Conservation (phyloP, 106 monocot genomes). For the Dendrobium chrysotoxum region DNA sequence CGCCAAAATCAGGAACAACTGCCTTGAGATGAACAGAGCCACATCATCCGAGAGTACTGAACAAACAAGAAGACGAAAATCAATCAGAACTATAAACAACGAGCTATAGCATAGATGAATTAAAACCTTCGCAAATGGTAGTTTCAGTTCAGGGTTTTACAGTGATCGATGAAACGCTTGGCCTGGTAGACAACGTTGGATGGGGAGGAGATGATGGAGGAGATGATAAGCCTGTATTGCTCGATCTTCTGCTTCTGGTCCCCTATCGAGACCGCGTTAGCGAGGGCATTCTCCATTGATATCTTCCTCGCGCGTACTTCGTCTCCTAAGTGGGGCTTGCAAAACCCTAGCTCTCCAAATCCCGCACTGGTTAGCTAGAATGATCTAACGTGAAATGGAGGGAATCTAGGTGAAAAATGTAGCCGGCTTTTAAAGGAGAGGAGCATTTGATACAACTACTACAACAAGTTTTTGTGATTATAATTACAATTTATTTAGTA, state of each 20-base stretch:
- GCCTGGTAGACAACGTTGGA: conserved; percentile 49
- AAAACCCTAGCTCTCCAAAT: conserved; percentile 2
- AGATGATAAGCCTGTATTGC: conserved; percentile 82
- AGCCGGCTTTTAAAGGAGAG: too few relatives aligned
- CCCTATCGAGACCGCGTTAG: conserved; percentile 55
- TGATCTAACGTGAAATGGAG: background rate
- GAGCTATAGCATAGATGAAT: background rate
- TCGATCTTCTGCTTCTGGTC: conserved; percentile 97
- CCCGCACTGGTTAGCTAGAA: background rate
- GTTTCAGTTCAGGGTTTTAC: conserved; percentile 17
- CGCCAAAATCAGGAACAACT: conserved; percentile 83
- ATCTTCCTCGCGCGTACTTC: background rate
- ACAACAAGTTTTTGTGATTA: too few relatives aligned
- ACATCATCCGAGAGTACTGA: conserved; percentile 94
- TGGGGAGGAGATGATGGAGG: conserved; percentile 67
- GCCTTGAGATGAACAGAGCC: conserved; percentile 90
- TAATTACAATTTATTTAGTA: too few relatives aligned
- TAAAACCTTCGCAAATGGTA: background rate
- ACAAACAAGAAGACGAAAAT: background rate
- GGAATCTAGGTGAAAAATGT: too few relatives aligned
- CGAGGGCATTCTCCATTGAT: conserved; percentile 69
- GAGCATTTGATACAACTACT: too few relatives aligned
- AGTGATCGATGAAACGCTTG: conserved; percentile 95
- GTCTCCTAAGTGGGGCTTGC: background rate
- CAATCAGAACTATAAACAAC: background rate